phyloP scores from a whole-genome alignment of 805 yeast genomes.

The Wickerhamiella dianesei region DNA sequence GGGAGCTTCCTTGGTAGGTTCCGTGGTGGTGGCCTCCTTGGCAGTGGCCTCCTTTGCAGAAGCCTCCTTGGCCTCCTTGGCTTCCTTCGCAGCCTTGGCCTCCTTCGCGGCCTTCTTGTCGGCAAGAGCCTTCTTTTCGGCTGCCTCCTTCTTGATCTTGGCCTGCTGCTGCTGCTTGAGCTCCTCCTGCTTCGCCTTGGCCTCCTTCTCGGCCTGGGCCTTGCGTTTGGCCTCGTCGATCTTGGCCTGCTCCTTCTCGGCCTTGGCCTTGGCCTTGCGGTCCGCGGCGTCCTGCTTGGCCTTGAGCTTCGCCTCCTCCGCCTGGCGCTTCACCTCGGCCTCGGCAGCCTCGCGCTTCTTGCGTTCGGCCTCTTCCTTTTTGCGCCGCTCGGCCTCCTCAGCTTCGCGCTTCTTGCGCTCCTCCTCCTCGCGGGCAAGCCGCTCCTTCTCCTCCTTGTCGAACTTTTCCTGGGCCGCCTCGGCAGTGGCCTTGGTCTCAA shows the following conservation, averaged over 20 bases:
- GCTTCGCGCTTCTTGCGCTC: conserved; percentile 12
- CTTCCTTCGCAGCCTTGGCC: neutral
- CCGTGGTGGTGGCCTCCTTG: neutral
- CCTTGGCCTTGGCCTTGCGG: conserved; percentile 1
- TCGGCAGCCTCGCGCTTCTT: conserved; percentile 9
- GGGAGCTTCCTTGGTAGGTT: neutral
- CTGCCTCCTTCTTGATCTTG: conserved; percentile 5
- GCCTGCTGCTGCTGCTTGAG: conserved; percentile 8
- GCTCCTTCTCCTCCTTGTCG: conserved; percentile 15
- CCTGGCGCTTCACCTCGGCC: conserved; percentile 10
- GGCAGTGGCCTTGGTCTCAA: conserved; percentile 19
- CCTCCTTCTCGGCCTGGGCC: conserved; percentile 5
- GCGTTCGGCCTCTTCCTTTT: conserved; percentile 8
- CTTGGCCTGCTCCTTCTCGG: conserved; percentile 1
- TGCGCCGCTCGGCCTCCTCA: conserved; percentile 9
- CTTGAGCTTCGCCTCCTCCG: conserved; percentile 7
- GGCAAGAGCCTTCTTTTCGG: neutral
- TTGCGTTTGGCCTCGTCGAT: conserved; percentile 6
- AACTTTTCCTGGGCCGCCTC: conserved; percentile 16
- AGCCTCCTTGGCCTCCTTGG: neutral
- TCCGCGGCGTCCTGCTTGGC: conserved; percentile 11
- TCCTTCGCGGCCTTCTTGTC: neutral
- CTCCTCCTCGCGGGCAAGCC: conserved; percentile 17
- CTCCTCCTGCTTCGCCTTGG: conserved; percentile 3
- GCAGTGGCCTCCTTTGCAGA: neutral